Conservation (phyloP, 495 filamentous ascomycete genomes). For the Gamarada debralockiae region DNA sequence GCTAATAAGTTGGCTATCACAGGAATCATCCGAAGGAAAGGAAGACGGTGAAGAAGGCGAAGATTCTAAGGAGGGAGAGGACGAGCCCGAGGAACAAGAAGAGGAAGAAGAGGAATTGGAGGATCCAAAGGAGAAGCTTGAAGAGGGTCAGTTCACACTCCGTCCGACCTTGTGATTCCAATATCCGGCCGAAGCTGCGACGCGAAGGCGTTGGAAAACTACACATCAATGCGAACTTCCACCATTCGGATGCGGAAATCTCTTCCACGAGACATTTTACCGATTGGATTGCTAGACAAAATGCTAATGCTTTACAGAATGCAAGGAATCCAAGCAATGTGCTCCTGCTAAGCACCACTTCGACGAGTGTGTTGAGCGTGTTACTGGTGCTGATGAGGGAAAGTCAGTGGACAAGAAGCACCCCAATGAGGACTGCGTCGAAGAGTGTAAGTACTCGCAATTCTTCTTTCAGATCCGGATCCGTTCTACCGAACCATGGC, state of each 20-base stretch:
- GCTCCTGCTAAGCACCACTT: slow-evolving; percentile 91
- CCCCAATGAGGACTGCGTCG: slow-evolving; percentile 87
- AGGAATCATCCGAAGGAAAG: slow-evolving; percentile 1
- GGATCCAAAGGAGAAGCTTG: slow-evolving; percentile 83
- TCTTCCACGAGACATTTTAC: not conserved
- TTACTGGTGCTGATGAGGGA: slow-evolving; percentile 63
- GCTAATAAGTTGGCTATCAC: not conserved
- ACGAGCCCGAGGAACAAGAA: slow-evolving; percentile 57
- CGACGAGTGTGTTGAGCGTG: slow-evolving; percentile 94
- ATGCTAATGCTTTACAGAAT: slow-evolving; percentile 56
- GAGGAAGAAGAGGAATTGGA: slow-evolving; percentile 88
- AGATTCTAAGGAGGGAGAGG: slow-evolving; percentile 44
- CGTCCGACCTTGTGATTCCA: too few species aligned
- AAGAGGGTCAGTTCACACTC: slow-evolving; percentile 74
- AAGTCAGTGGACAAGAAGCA: slow-evolving; percentile 50
- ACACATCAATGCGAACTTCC: not conserved
- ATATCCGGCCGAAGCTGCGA: too few species aligned
- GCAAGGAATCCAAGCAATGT: slow-evolving; percentile 79
- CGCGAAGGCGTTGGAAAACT: too few species aligned
- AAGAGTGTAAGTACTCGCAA: slow-evolving; percentile 99
- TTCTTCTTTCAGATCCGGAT: too few species aligned
- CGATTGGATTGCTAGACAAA: not conserved
- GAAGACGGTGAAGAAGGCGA: slow-evolving; percentile 25
- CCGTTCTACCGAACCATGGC: not conserved
- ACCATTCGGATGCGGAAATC: not conserved